Conservation (phyloP, 1,284 basidiomycete species). For the Coriolopsis trogii region DNA sequence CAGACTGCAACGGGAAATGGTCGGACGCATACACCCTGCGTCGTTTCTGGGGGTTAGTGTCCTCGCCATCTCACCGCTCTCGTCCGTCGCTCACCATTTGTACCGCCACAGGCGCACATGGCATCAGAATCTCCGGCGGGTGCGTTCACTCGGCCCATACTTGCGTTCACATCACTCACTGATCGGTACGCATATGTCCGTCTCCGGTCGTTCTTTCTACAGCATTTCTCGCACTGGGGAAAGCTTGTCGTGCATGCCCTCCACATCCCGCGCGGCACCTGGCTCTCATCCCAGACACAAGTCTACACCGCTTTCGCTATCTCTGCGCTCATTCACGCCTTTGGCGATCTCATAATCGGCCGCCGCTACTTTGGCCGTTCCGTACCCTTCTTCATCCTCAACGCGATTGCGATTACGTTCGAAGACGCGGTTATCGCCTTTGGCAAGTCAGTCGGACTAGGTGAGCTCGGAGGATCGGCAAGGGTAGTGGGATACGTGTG, state of each 20-base stretch:
- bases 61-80: slow-evolving; percentile 6
- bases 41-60: slow-evolving; percentile 38
- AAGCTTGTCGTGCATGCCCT: slow-evolving; percentile 6
- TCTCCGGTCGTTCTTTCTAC: background rate
- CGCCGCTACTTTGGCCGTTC: slow-evolving; percentile 4
- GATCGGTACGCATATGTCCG: too few relatives aligned
- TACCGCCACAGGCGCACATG: slow-evolving; percentile 30
- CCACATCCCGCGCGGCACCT: slow-evolving; percentile 11
- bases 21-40: slow-evolving; percentile 39
- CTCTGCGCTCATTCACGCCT: slow-evolving; percentile 13
- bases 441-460: slow-evolving; percentile 1
- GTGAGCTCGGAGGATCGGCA: background rate
- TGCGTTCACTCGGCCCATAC: background rate
- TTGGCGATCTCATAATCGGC: slow-evolving; percentile 18
- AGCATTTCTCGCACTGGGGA: slow-evolving; percentile 15
- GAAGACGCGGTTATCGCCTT: slow-evolving; percentile 12
- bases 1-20: slow-evolving; percentile 36
- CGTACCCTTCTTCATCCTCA: slow-evolving; percentile 12
- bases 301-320: slow-evolving; percentile 17
- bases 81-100: background rate
- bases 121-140: slow-evolving; percentile 32
- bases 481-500: slow-evolving; percentile 22
- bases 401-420: slow-evolving; percentile 13
- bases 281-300: slow-evolving; percentile 16
- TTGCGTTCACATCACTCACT: background rate